Evolutionary conservation across 192 early-diverging fungal genomes (phyloP), one percentile per base, ranked within the genome.

Genomic region (Linnemannia elongata): DNA sequence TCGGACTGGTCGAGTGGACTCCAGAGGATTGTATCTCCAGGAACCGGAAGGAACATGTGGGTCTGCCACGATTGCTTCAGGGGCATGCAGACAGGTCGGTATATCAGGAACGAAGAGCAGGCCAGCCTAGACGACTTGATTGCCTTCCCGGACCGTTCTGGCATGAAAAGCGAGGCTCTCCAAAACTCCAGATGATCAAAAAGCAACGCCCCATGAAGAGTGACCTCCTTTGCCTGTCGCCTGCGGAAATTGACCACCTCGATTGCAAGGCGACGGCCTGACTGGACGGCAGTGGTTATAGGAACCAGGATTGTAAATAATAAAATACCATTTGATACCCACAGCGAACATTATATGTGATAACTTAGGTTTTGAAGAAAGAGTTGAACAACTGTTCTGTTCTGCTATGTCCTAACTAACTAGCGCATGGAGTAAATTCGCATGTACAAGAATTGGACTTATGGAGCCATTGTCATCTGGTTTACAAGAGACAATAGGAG

Each of bases 141-240:
- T 45, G 60, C 33, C 2, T 81, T 71, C 36, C 85, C 85, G 1
- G 85, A 81, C 33, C 77, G 72, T 52, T 69, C 70, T 30, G 80
- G 85, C 24, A 60, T 78, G 39, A 87, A 75, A 72, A 87, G 76
- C 39, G 85, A 87, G 35, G 85, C 85, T n/a, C n/a, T 87, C 10
- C 54, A 69, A 3, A 87, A 87, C 42, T 49, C 0, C 54, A 76
- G 49, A 75, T 87, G 80, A 75, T 81, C 70, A 60, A 45, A 36
- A 76, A 66, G 17, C 76, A 81, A 22, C 75, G 63, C 44, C 52
- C 72, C 15, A 73, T 81, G 42, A 87, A 78, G 76, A 72, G 76
- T 2, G 80, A 35, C 17, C 70, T 78, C 12, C 17, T 87, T 33
- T 22, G 81, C 22, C 49, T 87, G 24, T 74, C 66, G 6, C 75